A percentile compares a stretch with the other conserved stretches of the same genome.
phyloP scores from a whole-genome alignment of 2,329 filamentous ascomycete species.

The Aureobasidium zeae region DNA sequence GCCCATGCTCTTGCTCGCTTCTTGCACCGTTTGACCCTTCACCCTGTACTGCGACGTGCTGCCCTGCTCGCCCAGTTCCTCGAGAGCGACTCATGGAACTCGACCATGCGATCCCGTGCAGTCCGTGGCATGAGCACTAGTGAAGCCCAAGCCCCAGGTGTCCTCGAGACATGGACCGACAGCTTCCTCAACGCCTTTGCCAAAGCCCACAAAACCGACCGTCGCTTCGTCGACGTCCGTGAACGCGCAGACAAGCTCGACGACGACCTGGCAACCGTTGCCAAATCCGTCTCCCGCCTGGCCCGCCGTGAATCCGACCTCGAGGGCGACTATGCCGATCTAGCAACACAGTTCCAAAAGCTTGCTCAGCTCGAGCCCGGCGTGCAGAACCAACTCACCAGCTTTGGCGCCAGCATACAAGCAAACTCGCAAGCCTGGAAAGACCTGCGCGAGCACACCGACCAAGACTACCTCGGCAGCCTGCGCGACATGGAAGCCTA shows the following conservation, averaged over 20 bases:
- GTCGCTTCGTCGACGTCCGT: slow-evolving; percentile 85
- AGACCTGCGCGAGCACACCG: slow-evolving; percentile 78
- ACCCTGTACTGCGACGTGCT: slow-evolving; percentile 78
- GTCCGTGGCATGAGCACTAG: slow-evolving; percentile 46
- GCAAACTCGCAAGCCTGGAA: slow-evolving; percentile 71
- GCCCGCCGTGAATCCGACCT: slow-evolving; percentile 80
- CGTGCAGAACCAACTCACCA: slow-evolving; percentile 70
- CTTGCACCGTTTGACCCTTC: slow-evolving; percentile 72
- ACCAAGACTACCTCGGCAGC: slow-evolving; percentile 89
- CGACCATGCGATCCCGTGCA: slow-evolving; percentile 75
- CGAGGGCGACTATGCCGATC: slow-evolving; percentile 77
- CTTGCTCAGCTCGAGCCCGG: slow-evolving; percentile 82
- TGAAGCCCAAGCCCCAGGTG: slow-evolving; percentile 46
- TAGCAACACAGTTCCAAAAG: slow-evolving; percentile 90
- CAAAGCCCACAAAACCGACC: slow-evolving; percentile 91
- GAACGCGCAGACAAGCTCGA: slow-evolving; percentile 90
- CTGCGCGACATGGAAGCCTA: slow-evolving; percentile 95
- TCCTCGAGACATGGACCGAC: slow-evolving; percentile 92
- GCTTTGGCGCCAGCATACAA: slow-evolving; percentile 78
- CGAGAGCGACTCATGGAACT: slow-evolving; percentile 92
- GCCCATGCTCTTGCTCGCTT: slow-evolving; percentile 89
- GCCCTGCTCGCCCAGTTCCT: slow-evolving; percentile 80
- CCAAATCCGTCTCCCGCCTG: slow-evolving; percentile 90
- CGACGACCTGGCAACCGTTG: slow-evolving; percentile 84
- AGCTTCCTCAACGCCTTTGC: slow-evolving; percentile 96